These are phyloP conservation scores for Pyrenophora teres DNA, from an alignment of 2,329 filamentous ascomycete genomes.

Conservation along the genomic window DNA sequence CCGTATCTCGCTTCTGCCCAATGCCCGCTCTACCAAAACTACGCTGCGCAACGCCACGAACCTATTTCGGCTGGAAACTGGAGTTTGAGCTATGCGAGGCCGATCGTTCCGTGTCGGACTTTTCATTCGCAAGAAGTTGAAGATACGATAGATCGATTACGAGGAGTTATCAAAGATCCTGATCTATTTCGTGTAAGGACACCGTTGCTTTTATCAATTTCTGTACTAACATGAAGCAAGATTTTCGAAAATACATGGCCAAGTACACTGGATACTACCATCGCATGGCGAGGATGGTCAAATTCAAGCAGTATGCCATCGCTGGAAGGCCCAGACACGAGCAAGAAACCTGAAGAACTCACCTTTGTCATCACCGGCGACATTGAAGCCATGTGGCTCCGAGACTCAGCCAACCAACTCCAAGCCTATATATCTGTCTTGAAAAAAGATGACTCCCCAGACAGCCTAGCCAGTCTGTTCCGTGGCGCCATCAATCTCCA, in stretches of 20 bases:
- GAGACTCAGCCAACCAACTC: constrained; percentile 68
- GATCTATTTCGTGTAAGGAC: constrained; percentile 62
- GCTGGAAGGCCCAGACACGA: constrained; percentile 3
- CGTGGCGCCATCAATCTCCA: constrained; percentile 74
- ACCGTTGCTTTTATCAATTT: not conserved
- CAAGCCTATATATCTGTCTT: constrained; percentile 69
- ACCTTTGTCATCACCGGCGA: constrained; percentile 63
- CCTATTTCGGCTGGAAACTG: constrained; percentile 50
- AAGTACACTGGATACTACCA: constrained; percentile 76
- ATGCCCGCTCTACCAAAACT: constrained; percentile 52
- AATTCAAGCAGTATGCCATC: constrained; percentile 48
- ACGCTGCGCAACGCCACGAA: constrained; percentile 46
- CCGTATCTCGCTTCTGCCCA: constrained; percentile 32
- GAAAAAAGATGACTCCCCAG: constrained; percentile 51
- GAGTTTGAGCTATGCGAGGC: constrained; percentile 53
- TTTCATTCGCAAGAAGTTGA: constrained; percentile 52
- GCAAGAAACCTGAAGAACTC: constrained; percentile 53
- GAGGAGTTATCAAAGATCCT: constrained; percentile 50
- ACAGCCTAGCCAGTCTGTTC: constrained; percentile 66
- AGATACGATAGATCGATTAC: constrained; percentile 41
- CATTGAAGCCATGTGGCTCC: constrained; percentile 61
- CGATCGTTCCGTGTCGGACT: constrained; percentile 52
- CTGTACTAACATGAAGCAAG: not conserved
- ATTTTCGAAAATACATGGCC: constrained; percentile 75
- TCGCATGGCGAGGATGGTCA: constrained; percentile 67